phyloP scores from a whole-genome alignment of 768 basidiomycete genomes.

The Tylopilus balloui region DNA sequence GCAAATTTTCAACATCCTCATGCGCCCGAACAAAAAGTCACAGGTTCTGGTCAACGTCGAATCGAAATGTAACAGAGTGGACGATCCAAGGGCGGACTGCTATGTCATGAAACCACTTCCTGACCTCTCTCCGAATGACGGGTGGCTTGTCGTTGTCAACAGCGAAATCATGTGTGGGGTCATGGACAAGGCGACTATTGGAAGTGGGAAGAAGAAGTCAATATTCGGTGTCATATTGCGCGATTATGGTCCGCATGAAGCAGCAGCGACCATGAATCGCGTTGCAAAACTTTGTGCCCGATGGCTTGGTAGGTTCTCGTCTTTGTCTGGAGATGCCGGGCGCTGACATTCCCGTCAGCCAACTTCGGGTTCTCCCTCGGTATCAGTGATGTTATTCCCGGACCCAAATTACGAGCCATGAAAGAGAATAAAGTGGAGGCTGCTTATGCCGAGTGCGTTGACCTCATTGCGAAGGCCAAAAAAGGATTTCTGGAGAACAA shows the following conservation, averaged over 20 bases:
- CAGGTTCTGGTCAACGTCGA: constrained; percentile 92
- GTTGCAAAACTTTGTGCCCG: constrained; percentile 94
- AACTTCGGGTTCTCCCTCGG: constrained; percentile 98
- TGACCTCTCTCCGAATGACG: constrained; percentile 95
- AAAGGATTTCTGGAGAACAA: constrained; percentile 92
- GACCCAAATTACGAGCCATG: constrained; percentile 68
- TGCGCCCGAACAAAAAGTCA: constrained; percentile 85
- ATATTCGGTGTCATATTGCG: constrained; percentile 97
- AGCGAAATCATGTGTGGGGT: constrained; percentile 99
- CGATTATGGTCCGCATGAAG: constrained; percentile 94
- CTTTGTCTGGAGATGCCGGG: neutral
- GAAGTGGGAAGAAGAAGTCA: constrained; percentile 98
- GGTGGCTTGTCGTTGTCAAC: constrained; percentile 95
- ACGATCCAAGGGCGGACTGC: constrained; percentile 65
- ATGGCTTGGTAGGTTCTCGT: constrained; percentile 66
- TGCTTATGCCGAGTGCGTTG: constrained; percentile 84
- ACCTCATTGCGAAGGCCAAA: constrained; percentile 85
- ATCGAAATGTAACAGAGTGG: constrained; percentile 88
- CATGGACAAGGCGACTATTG: constrained; percentile 97
- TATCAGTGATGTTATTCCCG: constrained; percentile 98
- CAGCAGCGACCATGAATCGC: constrained; percentile 92
- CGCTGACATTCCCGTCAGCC: constrained; percentile 47
- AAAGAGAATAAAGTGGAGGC: constrained; percentile 85
- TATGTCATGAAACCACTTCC: constrained; percentile 61
- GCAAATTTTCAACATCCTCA: constrained; percentile 95